Evolutionary conservation across 2,329 filamentous ascomycete genomes (phyloP).

Genomic region (Clarireedia monteithiana): DNA sequence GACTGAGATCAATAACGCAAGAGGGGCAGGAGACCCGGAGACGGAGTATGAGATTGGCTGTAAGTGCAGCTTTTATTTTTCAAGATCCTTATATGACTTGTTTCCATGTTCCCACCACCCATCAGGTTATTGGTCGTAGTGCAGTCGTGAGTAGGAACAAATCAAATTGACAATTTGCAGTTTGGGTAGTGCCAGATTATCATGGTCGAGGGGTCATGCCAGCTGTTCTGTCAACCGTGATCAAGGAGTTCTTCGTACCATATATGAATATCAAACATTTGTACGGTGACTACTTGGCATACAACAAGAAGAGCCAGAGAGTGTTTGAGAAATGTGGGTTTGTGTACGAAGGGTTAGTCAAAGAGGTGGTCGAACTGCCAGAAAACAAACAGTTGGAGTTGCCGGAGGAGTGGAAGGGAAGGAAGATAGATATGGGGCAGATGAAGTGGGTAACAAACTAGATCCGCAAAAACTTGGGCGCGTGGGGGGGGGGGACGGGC

Average conservation of each 20-base stretch:
- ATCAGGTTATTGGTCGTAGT: no score
- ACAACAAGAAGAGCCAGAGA: constrained; percentile 6
- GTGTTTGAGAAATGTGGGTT: constrained; percentile 15
- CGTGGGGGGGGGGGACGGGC: no score
- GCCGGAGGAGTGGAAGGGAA: not conserved
- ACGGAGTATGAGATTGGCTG: constrained; percentile 7
- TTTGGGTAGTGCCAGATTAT: constrained; percentile 5
- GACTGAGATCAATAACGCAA: not conserved
- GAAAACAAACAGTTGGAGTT: not conserved
- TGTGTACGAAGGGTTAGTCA: not conserved
- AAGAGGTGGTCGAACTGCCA: not conserved
- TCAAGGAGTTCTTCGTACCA: constrained; percentile 8
- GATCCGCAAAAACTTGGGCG: not conserved
- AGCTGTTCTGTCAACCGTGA: constrained; percentile 1
- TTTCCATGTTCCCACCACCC: no score
- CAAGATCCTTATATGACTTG: not conserved
- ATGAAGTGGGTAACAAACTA: not conserved
- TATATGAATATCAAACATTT: constrained; percentile 7
- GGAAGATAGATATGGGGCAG: not conserved
- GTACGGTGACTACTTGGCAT: constrained; percentile 1
- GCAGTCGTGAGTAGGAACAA: not conserved
- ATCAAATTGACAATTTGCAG: not conserved
- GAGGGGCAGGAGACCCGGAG: not conserved
- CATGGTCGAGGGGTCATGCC: constrained; percentile 9
- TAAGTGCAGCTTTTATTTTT: not conserved